Base-by-base conservation (phyloP, 2,329 filamentous ascomycete species). In the Trichophyton equinum region DNA sequence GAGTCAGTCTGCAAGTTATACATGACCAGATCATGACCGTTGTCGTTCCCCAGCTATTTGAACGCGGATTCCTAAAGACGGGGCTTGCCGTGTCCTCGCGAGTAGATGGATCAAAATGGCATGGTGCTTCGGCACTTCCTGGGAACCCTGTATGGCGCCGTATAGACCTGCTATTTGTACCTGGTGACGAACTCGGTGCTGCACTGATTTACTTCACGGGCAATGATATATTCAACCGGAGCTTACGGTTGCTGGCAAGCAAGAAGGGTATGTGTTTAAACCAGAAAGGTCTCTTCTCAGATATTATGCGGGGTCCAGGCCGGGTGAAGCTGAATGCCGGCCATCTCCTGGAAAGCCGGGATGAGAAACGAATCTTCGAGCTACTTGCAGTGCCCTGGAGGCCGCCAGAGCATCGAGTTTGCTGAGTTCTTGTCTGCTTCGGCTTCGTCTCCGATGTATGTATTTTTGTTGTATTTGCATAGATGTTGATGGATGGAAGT, bases 131-230 rank as follows among this genome's bases (percentile, higher is more conserved):
- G 44, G 82, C 85, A 9, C 76, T 95, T 0, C 87, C 88, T 0
- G 67, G 57, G 42, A 76, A 69, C 63, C 76, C 77, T 0, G 71
- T 82, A 0, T 96, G 90, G 91, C 81, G 91, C 7, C 82, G 91
- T 1, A 86, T 96, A 63, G 91, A 96, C 70, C 81, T 96, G 20
- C 77, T 96, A 1, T 81, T 95, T 3, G 91, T 96, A 0, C 91
- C 91, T 0, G 85, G 85, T 66, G 78, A 82, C 1, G 86, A 96
- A 72, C 79, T 90, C 58, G 92, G 92, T 1, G 91, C 89, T 0
- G 91, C 91, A 0, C 71, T 96, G 63, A 81, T 96, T n/a, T 96
- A 96, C 70, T 97, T 96, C 69, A 96, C 92, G 0, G 92, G 92
- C 0, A 94, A 96, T 66, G 91, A 96, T 70, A 87, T 96, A 38